Evolutionary conservation across 768 basidiomycete species (phyloP).

Genomic region (Suillus placidus): DNA sequence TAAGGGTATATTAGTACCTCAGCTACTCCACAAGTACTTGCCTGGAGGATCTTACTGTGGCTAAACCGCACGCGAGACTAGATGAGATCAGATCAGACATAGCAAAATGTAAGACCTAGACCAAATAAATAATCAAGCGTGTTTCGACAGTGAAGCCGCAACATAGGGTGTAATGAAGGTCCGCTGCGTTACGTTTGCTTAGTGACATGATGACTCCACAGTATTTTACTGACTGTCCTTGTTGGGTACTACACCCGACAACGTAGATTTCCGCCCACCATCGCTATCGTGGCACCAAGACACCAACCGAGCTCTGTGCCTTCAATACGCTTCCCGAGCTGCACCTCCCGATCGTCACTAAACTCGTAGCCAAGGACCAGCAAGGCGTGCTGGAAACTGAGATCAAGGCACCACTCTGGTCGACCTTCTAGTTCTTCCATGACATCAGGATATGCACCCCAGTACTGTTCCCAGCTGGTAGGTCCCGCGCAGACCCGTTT

Average conservation of each 20-base stretch:
- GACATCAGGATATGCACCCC: constrained; percentile 47
- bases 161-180: not conserved
- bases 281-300: constrained; percentile 79
- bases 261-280: constrained; percentile 64
- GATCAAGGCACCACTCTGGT: constrained; percentile 94
- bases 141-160: not conserved
- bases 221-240: not conserved
- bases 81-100: not conserved
- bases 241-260: constrained; percentile 42
- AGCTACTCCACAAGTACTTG: not conserved
- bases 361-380: constrained; percentile 92
- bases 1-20: not conserved
- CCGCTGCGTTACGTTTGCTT: not conserved
- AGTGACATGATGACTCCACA: not conserved
- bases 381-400: constrained; percentile 93
- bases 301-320: constrained; percentile 96
- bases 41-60: not conserved
- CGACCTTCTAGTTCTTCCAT: constrained; percentile 75
- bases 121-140: not conserved
- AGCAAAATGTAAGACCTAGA: not conserved
- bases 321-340: constrained; percentile 83
- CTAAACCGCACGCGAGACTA: not conserved
- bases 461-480: constrained; percentile 54
- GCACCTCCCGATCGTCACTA: constrained; percentile 62
- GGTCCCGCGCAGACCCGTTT: constrained; percentile 73